These are phyloP conservation scores for Colletotrichum sp. DNA, from an alignment of 2,329 filamentous ascomycete genomes.

Conservation along the genomic window DNA sequence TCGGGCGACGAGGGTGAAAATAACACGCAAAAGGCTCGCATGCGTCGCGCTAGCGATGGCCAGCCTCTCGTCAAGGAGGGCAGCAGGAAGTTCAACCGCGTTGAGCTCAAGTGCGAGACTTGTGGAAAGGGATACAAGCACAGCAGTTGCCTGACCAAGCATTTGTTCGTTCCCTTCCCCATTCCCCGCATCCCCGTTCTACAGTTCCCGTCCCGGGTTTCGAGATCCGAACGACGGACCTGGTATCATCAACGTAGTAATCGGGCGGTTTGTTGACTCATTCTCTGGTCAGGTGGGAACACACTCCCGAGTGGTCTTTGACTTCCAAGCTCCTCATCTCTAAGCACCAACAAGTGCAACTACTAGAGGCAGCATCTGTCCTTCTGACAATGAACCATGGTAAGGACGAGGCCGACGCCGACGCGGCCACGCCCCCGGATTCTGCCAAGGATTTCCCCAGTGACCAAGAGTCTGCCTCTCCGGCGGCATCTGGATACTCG, in stretches of 20 bases:
- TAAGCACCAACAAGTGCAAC: conserved; percentile 98
- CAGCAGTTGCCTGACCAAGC: conserved; percentile 99
- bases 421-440: conserved; percentile 67
- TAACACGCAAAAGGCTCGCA: conserved; percentile 52
- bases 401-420: conserved; percentile 48
- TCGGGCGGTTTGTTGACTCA: conserved; percentile 25
- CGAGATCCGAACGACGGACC: conserved; percentile 32
- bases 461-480: conserved; percentile 80
- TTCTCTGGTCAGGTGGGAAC: conserved; percentile 83
- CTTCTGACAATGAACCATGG: conserved; percentile 83
- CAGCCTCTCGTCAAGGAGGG: conserved; percentile 82
- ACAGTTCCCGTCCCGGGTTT: not conserved
- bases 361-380: conserved; percentile 96
- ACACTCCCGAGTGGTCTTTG: conserved; percentile 96
- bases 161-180: conserved; percentile 89
- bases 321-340: conserved; percentile 98
- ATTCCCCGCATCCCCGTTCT: conserved; percentile 44
- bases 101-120: conserved; percentile 93
- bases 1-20: conserved; percentile 60
- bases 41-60: conserved; percentile 80
- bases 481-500: conserved; percentile 80
- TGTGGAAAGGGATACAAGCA: conserved; percentile 99
- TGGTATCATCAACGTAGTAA: not conserved
- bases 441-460: conserved; percentile 74
- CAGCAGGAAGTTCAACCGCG: conserved; percentile 79